phyloP scores from a whole-genome alignment of 306 rosid species.

The Trifolium pratense region DNA sequence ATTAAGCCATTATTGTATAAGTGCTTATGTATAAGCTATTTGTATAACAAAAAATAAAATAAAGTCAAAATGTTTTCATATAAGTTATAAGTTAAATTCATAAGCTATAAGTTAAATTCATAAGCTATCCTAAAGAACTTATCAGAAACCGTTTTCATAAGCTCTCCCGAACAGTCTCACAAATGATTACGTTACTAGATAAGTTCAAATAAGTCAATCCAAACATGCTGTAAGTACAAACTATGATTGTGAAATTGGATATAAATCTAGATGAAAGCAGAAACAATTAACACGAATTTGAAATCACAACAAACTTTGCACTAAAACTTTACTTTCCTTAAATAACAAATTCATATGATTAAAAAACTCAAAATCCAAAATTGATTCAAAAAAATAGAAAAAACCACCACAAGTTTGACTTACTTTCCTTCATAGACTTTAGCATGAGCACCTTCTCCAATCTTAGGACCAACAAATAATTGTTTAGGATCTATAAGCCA shows the following conservation, averaged over 20 bases:
- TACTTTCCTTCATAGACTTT: slow-evolving; percentile 97
- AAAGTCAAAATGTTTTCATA: neutral
- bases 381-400: slow-evolving; percentile 8
- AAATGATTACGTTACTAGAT: neutral
- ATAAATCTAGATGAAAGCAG: slow-evolving; percentile 18
- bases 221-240: neutral
- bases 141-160: neutral
- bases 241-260: neutral
- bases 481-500: slow-evolving; percentile 90
- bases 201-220: neutral
- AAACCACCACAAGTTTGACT: slow-evolving; percentile 51
- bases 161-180: neutral
- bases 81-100: neutral
- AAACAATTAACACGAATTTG: slow-evolving; percentile 5
- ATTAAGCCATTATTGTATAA: neutral
- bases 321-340: neutral
- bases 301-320: slow-evolving; percentile 16
- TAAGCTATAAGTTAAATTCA: neutral
- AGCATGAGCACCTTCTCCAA: slow-evolving; percentile 97
- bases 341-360: neutral
- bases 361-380: slow-evolving; percentile 34
- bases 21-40: neutral
- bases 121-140: slow-evolving; percentile 4
- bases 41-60: neutral
- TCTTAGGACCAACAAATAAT: slow-evolving; percentile 88